Base-by-base conservation (phyloP, 352 stramenopile genomes). In the Pilasporangium apinafurcum region DNA sequence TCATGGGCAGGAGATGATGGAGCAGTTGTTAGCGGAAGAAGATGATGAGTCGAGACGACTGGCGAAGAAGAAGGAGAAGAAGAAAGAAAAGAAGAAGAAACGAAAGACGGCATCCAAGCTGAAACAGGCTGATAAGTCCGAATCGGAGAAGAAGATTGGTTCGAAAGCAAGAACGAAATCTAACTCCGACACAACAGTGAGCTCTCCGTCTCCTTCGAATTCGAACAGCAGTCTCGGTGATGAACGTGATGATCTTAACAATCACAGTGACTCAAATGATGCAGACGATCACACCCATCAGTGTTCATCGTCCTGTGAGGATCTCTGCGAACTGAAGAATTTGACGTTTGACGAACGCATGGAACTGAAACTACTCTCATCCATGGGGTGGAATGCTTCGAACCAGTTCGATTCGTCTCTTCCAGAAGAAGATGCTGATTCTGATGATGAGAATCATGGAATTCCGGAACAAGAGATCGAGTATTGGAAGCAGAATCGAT, bases 41-140 rank as follows among this genome's bases (percentile, higher is more conserved):
- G 81, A 91, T 39, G 78, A 91, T 36, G 81, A 93, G 45, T 83
- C 62, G 44, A 57, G 68, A 30, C 77, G 78, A 16, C 44, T 89
- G 24, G 77, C 68, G 2, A 84, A 87, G 56, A 93, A 90, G 49
- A 93, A 93, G 37, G 81, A 93, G 34, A 93, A 93, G 64, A 67
- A 68, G 31, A 93, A 93, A 46, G 81, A 91, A 48, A 93, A 93
- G 51, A 93, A 91, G 64, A 93, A 93, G 48, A 93, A 93, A 32
- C 76, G 81, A 29, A 92, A 92, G 54, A 81, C 54, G 18, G 77
- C 68, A 4, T 73, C 76, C 9, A 88, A 91, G 42, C 68, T 78
- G 48, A 88, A 88, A 44, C 66, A 82, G 48, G 58, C 38, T 16
- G 65, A 77, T 50, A 59, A 52, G 7, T 63, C 67, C 48, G 18